These are phyloP conservation scores for Daldinia grandis DNA, from an alignment of 495 filamentous ascomycete species.

Conservation along the genomic window DNA sequence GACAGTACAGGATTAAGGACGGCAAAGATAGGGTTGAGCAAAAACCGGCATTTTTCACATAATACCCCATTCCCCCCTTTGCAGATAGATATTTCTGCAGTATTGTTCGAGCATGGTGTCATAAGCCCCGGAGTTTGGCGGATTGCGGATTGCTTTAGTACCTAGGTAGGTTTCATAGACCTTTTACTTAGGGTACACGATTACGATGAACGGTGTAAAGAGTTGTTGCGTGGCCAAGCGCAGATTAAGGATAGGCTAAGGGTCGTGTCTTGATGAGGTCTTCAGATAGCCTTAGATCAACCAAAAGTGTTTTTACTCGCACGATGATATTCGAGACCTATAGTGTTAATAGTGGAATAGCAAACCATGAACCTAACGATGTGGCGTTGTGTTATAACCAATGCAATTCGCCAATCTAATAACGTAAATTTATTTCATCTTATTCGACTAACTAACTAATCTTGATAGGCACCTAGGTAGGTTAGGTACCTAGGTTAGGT, in stretches of 20 bases:
- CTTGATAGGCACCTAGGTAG: no score
- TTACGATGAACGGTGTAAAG: conserved; percentile 17
- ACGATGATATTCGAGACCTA: no score
- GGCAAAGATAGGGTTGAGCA: conserved; percentile 17
- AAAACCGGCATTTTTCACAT: conserved; percentile 29
- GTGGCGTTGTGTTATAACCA: no score
- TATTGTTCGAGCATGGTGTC: conserved; percentile 28
- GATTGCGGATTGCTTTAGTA: conserved; percentile 21
- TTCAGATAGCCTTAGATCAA: conserved; percentile 12
- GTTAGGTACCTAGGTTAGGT: no score
- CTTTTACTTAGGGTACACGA: conserved; percentile 29
- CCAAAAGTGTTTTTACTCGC: conserved; percentile 10
- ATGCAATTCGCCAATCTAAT: no score
- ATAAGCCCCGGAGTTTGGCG: conserved; percentile 37
- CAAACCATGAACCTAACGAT: no score
- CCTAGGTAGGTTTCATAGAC: conserved; percentile 32
- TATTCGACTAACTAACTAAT: no score
- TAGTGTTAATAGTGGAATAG: no score
- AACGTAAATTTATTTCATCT: no score
- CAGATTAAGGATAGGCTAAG: conserved; percentile 36
- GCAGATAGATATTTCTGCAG: conserved; percentile 9
- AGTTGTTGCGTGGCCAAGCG: conserved; percentile 4
- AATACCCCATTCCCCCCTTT: conserved; percentile 41
- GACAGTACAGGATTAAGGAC: conserved; percentile 35
- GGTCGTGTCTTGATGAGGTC: conserved; percentile 11